Percentiles rank a stretch among this genome's conserved stretches.
Evolutionary conservation across 78 protist species (phyloP).

Genomic region (Dictyostelium brefeldianum): DNA sequence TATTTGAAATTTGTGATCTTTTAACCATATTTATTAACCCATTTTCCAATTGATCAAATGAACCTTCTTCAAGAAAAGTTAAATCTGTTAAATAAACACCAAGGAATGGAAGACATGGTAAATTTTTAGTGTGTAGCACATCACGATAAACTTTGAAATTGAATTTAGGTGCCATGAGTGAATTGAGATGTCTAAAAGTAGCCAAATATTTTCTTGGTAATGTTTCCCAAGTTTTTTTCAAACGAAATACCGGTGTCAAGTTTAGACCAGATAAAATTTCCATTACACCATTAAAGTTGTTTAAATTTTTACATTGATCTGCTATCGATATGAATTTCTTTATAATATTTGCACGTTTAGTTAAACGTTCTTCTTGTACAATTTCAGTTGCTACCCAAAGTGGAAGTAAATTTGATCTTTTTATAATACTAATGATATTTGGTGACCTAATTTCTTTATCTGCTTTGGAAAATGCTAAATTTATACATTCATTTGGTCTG

Average conservation of each 20-base stretch:
- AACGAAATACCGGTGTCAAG: slow-evolving; percentile 62
- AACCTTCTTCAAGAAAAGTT: slow-evolving; percentile 84
- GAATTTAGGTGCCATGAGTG: slow-evolving; percentile 53
- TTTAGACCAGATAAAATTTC: slow-evolving; percentile 72
- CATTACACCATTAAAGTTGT: slow-evolving; percentile 72
- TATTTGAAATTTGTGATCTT: slow-evolving; percentile 35
- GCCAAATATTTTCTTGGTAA: slow-evolving; percentile 56
- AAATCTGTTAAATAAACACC: slow-evolving; percentile 84
- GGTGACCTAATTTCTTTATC: slow-evolving; percentile 60
- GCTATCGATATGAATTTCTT: slow-evolving; percentile 65
- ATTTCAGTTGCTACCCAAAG: slow-evolving; percentile 79
- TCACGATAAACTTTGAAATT: slow-evolving; percentile 75
- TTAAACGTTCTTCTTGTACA: slow-evolving; percentile 52
- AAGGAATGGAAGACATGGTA: slow-evolving; percentile 62
- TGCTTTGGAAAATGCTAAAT: slow-evolving; percentile 59
- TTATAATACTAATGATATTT: slow-evolving; percentile 37
- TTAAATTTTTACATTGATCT: slow-evolving; percentile 54
- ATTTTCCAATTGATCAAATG: slow-evolving; percentile 55
- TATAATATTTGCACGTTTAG: slow-evolving; percentile 63
- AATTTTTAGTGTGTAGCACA: slow-evolving; percentile 52
- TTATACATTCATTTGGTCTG: slow-evolving; percentile 65
- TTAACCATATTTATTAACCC: slow-evolving; percentile 77
- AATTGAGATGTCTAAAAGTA: slow-evolving; percentile 47
- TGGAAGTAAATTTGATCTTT: slow-evolving; percentile 56
- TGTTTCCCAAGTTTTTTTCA: slow-evolving; percentile 77